Evolutionary conservation across 129 eudicot species (phyloP).

Genomic region (Deinandra increscens): DNA sequence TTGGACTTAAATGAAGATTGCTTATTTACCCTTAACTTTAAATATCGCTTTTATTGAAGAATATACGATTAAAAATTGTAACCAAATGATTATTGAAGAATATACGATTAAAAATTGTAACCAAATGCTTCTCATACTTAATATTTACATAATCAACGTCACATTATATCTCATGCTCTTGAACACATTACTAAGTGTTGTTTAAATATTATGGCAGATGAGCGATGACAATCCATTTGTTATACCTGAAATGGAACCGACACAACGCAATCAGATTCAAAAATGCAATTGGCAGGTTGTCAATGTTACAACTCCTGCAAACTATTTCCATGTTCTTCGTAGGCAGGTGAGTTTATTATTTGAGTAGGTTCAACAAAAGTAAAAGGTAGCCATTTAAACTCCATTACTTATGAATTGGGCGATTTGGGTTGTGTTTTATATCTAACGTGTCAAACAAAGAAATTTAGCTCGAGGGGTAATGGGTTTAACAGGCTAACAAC

Average conservation of each 20-base stretch:
- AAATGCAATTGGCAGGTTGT: slow-evolving; percentile 99
- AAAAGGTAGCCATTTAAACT: background rate
- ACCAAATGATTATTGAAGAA: no score
- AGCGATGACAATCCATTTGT: slow-evolving; percentile 79
- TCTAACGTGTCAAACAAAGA: background rate
- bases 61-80: no score
- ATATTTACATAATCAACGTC: background rate
- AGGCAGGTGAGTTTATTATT: slow-evolving; percentile 64
- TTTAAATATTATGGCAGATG: slow-evolving; percentile 49
- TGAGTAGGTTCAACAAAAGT: background rate
- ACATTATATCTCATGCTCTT: background rate
- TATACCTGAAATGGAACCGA: slow-evolving; percentile 38
- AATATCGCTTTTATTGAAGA: no score
- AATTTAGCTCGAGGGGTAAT: background rate
- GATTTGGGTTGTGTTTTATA: background rate
- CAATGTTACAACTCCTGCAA: slow-evolving; percentile 92
- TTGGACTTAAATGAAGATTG: no score
- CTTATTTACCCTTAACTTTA: no score
- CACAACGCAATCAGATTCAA: slow-evolving; percentile 80
- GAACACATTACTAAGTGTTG: background rate
- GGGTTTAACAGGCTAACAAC: background rate
- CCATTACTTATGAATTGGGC: background rate
- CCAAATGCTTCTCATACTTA: no score
- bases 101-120: no score
- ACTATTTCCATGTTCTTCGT: slow-evolving; percentile 91